Conservation (phyloP, 1,284 basidiomycete species). For the Filobasidium uniguttulatum region DNA sequence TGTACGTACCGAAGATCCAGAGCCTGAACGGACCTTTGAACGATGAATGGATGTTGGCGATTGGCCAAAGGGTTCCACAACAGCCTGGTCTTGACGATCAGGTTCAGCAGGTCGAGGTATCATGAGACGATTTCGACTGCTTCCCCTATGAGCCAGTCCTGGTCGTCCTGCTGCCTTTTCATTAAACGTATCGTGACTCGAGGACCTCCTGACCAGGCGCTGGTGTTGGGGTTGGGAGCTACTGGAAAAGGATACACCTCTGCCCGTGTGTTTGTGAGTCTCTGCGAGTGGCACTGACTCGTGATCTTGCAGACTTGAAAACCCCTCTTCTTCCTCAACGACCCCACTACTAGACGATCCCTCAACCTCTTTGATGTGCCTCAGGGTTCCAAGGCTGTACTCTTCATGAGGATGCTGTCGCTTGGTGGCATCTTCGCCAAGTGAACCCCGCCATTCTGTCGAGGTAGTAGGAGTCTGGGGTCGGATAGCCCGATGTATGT, state of each 20-base stretch:
- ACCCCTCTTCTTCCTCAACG: neutral
- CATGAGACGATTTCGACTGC: conserved; percentile 2
- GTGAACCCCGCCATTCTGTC: no score
- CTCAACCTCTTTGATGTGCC: neutral
- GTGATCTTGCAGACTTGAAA: neutral
- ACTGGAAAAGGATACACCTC: no score
- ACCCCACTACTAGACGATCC: neutral
- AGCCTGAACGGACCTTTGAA: neutral
- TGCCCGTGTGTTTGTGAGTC: neutral
- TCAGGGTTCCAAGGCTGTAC: neutral
- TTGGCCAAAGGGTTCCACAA: neutral
- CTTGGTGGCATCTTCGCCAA: neutral
- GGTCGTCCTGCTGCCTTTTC: neutral
- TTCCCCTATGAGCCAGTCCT: neutral
- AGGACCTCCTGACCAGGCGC: neutral
- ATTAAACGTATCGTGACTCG: neutral
- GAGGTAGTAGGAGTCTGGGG: neutral
- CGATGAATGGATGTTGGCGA: neutral
- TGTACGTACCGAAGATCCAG: conserved; percentile 7
- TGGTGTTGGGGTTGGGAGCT: neutral
- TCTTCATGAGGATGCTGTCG: neutral
- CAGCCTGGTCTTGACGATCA: neutral
- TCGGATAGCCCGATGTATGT: neutral
- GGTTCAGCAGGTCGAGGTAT: neutral
- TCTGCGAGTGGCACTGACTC: neutral